These are phyloP conservation scores for Blumeria hordei DNA, from an alignment of 2,329 filamentous ascomycete species.

Conservation along the genomic window DNA sequence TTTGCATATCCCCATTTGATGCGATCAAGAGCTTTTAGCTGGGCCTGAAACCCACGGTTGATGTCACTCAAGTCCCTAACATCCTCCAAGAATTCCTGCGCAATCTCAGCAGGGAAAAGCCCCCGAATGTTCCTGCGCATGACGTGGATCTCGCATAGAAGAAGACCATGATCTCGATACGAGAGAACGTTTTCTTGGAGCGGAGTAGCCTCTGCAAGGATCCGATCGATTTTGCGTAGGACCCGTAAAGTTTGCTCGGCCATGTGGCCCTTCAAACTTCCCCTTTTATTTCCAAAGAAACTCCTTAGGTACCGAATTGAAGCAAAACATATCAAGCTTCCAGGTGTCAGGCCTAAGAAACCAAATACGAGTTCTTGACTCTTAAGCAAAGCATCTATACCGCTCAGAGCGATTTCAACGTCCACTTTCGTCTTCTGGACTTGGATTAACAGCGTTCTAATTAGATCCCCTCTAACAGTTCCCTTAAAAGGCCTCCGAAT, in stretches of 20 bases:
- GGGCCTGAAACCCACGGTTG: constrained; percentile 47
- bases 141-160: constrained; percentile 75
- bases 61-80: constrained; percentile 67
- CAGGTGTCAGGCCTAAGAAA: constrained; percentile 85
- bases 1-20: constrained; percentile 78
- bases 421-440: constrained; percentile 98
- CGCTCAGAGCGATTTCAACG: constrained; percentile 82
- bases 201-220: constrained; percentile 42
- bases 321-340: constrained; percentile 67
- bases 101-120: constrained; percentile 49
- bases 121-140: constrained; percentile 43
- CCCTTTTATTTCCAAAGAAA: constrained; percentile 44
- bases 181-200: constrained; percentile 52
- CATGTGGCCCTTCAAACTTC: constrained; percentile 37
- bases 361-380: constrained; percentile 95
- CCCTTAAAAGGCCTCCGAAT: constrained; percentile 61
- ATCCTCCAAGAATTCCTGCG: constrained; percentile 73
- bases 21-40: constrained; percentile 56
- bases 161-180: constrained; percentile 77
- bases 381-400: constrained; percentile 82
- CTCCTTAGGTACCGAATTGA: constrained; percentile 45
- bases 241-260: constrained; percentile 51
- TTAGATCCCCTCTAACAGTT: constrained; percentile 62
- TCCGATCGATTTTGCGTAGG: constrained; percentile 70
- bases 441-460: constrained; percentile 80